These are phyloP conservation scores for Xylaria castorea DNA, from an alignment of 495 filamentous ascomycete species.

Conservation along the genomic window DNA sequence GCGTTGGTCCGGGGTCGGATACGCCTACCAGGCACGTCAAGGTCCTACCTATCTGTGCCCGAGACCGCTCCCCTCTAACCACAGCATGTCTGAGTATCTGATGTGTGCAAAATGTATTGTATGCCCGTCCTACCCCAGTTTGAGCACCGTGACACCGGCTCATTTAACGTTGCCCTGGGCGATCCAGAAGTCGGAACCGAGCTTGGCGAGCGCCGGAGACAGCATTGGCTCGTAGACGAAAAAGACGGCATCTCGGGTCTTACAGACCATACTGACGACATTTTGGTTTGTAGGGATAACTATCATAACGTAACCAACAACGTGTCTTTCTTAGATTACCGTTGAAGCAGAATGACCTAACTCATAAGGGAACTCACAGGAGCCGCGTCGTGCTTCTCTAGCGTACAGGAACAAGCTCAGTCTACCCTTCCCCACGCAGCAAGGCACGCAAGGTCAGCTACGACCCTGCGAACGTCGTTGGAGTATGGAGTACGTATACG, in stretches of 20 bases:
- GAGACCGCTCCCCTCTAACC: slow-evolving; percentile 15
- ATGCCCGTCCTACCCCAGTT: slow-evolving; percentile 19
- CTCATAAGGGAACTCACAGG: background rate
- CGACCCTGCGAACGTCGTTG: slow-evolving; percentile 9
- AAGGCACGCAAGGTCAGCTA: slow-evolving; percentile 18
- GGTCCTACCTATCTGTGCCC: slow-evolving; percentile 10
- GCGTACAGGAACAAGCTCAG: background rate
- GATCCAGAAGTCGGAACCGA: slow-evolving; percentile 24
- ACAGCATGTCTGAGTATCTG: slow-evolving; percentile 24
- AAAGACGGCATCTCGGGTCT: background rate
- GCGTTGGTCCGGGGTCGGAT: slow-evolving; percentile 21
- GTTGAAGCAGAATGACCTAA: background rate
- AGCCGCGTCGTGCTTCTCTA: slow-evolving; percentile 12
- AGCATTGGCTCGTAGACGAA: background rate
- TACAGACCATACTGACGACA: background rate
- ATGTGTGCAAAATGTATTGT: slow-evolving; percentile 18
- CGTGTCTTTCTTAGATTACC: slow-evolving; percentile 9
- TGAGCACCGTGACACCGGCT: slow-evolving; percentile 24
- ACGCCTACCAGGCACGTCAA: slow-evolving; percentile 3
- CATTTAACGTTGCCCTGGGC: slow-evolving; percentile 9
- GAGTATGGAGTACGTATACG: slow-evolving; percentile 19
- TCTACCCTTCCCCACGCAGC: slow-evolving; percentile 3
- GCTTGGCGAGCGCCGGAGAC: slow-evolving; percentile 19
- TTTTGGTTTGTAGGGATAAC: slow-evolving; percentile 2
- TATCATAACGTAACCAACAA: background rate